These are phyloP conservation scores for Leccinum arenicola DNA, from an alignment of 768 basidiomycete genomes.

Conservation along the genomic window DNA sequence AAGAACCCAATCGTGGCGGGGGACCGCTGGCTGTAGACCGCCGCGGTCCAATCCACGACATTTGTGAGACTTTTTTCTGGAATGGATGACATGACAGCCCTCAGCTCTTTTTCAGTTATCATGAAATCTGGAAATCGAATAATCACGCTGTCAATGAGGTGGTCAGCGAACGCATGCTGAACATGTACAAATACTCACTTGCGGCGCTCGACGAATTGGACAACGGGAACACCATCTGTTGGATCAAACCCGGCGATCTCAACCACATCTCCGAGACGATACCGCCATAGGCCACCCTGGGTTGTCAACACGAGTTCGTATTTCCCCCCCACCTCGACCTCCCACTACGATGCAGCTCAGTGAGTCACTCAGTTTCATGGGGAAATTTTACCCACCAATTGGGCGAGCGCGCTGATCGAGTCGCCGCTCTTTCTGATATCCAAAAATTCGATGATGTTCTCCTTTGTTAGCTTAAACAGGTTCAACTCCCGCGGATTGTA, in stretches of 20 bases:
- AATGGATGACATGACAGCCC: constrained; percentile 1
- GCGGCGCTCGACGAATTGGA: constrained; percentile 17
- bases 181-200: constrained; percentile 1
- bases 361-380: neutral
- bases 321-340: constrained; percentile 7
- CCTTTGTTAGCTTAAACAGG: neutral
- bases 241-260: constrained; percentile 21
- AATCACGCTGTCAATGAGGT: neutral
- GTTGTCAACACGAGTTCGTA: constrained; percentile 23
- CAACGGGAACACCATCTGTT: constrained; percentile 16
- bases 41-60: constrained; percentile 16
- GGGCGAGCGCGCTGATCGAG: neutral
- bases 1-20: constrained; percentile 16
- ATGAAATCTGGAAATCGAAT: constrained; percentile 13
- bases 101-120: constrained; percentile 13
- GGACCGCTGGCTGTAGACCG: constrained; percentile 3
- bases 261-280: constrained; percentile 20
- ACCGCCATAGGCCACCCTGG: constrained; percentile 21
- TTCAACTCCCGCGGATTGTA: constrained; percentile 9
- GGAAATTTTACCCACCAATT: constrained; percentile 1
- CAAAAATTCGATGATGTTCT: constrained; percentile 14
- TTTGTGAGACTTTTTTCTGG: neutral
- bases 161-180: neutral
- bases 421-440: constrained; percentile 6
- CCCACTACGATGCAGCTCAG: constrained; percentile 17